These are phyloP conservation scores for Psilocybe cyanescens DNA, from an alignment of 768 basidiomycete species.

Conservation along the genomic window DNA sequence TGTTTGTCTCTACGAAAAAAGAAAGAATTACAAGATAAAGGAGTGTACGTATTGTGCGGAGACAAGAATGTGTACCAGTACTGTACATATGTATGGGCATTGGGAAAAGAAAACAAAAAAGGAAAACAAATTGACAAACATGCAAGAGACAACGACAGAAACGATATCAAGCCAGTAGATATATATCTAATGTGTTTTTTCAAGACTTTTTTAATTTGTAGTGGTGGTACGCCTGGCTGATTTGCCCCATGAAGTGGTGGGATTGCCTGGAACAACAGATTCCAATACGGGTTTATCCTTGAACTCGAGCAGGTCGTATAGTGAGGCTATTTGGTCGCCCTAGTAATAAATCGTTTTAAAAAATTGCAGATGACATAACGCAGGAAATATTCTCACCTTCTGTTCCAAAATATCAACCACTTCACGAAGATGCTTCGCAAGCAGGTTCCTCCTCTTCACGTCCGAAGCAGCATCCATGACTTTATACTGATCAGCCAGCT, in stretches of 20 bases:
- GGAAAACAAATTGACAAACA: too few species aligned
- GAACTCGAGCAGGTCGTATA: slow-evolving; percentile 84
- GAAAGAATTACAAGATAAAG: too few species aligned
- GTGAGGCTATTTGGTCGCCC: slow-evolving; percentile 93
- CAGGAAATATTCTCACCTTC: slow-evolving; percentile 58
- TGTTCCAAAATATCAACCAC: slow-evolving; percentile 92
- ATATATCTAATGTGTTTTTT: too few species aligned
- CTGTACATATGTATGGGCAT: too few species aligned
- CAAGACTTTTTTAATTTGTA: too few species aligned
- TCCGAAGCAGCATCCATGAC: slow-evolving; percentile 84
- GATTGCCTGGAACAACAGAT: slow-evolving; percentile 22
- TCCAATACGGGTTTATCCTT: slow-evolving; percentile 58
- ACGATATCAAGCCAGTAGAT: too few species aligned
- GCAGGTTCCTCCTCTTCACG: slow-evolving; percentile 78
- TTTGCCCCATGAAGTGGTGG: neutral
- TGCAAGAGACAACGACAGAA: too few species aligned
- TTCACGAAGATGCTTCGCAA: slow-evolving; percentile 87
- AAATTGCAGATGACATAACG: too few species aligned
- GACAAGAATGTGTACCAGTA: too few species aligned
- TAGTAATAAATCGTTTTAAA: slow-evolving; percentile 27
- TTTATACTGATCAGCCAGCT: slow-evolving; percentile 93
- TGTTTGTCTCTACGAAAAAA: too few species aligned
- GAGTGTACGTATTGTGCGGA: too few species aligned
- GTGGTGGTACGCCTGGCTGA: neutral
- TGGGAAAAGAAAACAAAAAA: too few species aligned